phyloP scores from a whole-genome alignment of 192 early-diverging fungal species.

The Pilaira anomala region DNA sequence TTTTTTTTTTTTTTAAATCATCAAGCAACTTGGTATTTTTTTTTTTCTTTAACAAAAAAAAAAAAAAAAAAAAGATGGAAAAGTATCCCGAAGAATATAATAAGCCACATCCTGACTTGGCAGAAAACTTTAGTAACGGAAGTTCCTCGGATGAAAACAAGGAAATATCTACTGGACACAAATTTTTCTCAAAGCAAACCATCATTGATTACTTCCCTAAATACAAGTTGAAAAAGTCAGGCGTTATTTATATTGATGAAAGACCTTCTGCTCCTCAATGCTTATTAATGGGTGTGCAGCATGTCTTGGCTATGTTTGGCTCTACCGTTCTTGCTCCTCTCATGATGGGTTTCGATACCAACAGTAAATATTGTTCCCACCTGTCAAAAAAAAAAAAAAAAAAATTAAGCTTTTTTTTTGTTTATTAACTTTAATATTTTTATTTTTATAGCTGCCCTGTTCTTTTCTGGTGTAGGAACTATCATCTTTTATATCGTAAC shows the following conservation, averaged over 20 bases:
- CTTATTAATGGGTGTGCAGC: slow-evolving; percentile 48
- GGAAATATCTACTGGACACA: slow-evolving; percentile 4
- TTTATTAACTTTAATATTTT: no score
- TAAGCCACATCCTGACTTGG: background rate
- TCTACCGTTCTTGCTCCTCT: slow-evolving; percentile 49
- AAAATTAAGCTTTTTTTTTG: no score
- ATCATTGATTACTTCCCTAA: slow-evolving; percentile 33
- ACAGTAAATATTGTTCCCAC: slow-evolving; percentile 27
- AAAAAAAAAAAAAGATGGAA: background rate
- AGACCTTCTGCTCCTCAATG: slow-evolving; percentile 34
- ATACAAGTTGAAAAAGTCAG: slow-evolving; percentile 35
- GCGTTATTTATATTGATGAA: slow-evolving; percentile 39
- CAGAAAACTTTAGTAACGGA: background rate
- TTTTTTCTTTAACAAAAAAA: background rate
- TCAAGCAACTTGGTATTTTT: background rate
- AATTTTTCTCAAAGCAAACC: slow-evolving; percentile 10
- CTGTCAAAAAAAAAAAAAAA: background rate
- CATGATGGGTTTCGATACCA: slow-evolving; percentile 43
- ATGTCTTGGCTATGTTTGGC: slow-evolving; percentile 60
- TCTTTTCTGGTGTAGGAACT: slow-evolving; percentile 55
- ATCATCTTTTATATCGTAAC: slow-evolving; percentile 51
- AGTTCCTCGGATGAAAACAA: background rate
- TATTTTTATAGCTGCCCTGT: slow-evolving; percentile 39
- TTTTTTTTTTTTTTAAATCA: background rate
- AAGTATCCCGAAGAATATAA: slow-evolving; percentile 3